Evolutionary conservation across 1,139 yeast genomes (phyloP), one percentile per base, ranked within the genome.

Genomic region (Arxiozyma telluris): DNA sequence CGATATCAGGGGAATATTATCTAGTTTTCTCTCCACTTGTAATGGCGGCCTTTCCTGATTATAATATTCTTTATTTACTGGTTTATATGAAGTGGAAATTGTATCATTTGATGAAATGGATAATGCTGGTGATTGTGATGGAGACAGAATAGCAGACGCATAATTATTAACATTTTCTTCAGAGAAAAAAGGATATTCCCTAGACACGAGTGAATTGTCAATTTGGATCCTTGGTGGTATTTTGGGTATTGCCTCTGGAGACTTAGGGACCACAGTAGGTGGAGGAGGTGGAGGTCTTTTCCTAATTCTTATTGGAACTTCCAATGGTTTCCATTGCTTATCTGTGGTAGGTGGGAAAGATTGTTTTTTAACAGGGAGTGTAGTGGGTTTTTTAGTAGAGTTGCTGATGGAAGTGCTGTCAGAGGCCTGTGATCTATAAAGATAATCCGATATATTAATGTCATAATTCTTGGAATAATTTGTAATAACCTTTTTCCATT

Each of bases 281-380:
- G 62, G 63, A 6, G 65, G 67, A 3, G 73, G 73, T 1, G 68
- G 64, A 7, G 64, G 63, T 30, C 64, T 58, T 38, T 61, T 60
- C 43, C 66, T 56, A 5, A 64, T 60, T 34, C 64, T 58, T 9
- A 50, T 46, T 9, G 68, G 68, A 9, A 64, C 54, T 15, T 59
- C 60, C 8, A 64, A 64, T 8, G 66, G 67, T 41, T 55, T 57
- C 61, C 64, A 61, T 20, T 57, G 51, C 34, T 52, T 58, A 38
- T 55, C 34, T 8, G 54, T 11, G 2, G 51, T n/a, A 18, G 34
- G 42, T 25, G 46, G 44, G 17, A 23, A 34, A 7, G 45, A 50
- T 43, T 41, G 30, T 23, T 46, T 41, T 17, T 39, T 53, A 38
- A 27, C 25, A 34, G 30, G 18, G 43, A 18, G 15, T 38, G 18